These are phyloP conservation scores for Penicillium sclerotiorum DNA, from an alignment of 2,329 filamentous ascomycete genomes.

Conservation along the genomic window DNA sequence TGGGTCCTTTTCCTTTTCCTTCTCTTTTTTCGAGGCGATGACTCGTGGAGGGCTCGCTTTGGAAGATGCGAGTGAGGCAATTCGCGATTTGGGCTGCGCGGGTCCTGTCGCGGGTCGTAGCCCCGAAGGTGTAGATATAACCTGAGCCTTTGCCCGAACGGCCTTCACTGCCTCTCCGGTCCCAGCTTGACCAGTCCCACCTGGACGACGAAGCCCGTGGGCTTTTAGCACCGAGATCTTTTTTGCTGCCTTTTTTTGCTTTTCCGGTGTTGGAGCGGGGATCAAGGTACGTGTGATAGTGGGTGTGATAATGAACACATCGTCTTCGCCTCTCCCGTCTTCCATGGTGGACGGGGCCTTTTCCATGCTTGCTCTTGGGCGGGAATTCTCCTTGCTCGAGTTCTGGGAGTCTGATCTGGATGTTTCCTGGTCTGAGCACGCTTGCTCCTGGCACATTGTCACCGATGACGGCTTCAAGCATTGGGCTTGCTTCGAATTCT, in stretches of 20 bases:
- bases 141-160: constrained; percentile 29
- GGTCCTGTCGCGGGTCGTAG: constrained; percentile 29
- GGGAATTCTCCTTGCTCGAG: constrained; percentile 29
- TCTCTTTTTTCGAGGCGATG: constrained; percentile 18
- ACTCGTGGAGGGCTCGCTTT: constrained; percentile 17
- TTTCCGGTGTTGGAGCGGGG: constrained; percentile 23
- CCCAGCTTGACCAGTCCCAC: constrained; percentile 21
- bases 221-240: constrained; percentile 20
- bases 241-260: constrained; percentile 10
- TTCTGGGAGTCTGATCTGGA: constrained; percentile 20
- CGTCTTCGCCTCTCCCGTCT: constrained; percentile 25
- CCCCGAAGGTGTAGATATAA: constrained; percentile 28
- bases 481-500: constrained; percentile 39
- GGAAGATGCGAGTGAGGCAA: constrained; percentile 24
- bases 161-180: constrained; percentile 33
- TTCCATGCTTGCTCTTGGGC: constrained; percentile 10
- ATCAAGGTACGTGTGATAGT: constrained; percentile 47
- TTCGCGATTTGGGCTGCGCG: constrained; percentile 27
- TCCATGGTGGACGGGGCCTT: constrained; percentile 18
- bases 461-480: constrained; percentile 34
- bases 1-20: constrained; percentile 1
- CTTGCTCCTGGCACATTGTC: constrained; percentile 28
- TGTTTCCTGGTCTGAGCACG: constrained; percentile 19
- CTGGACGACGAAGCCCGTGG: constrained; percentile 22
- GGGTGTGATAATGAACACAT: constrained; percentile 44